Base-by-base conservation (phyloP, 2,329 filamentous ascomycete genomes). In the Aspergillus costaricaensis region DNA sequence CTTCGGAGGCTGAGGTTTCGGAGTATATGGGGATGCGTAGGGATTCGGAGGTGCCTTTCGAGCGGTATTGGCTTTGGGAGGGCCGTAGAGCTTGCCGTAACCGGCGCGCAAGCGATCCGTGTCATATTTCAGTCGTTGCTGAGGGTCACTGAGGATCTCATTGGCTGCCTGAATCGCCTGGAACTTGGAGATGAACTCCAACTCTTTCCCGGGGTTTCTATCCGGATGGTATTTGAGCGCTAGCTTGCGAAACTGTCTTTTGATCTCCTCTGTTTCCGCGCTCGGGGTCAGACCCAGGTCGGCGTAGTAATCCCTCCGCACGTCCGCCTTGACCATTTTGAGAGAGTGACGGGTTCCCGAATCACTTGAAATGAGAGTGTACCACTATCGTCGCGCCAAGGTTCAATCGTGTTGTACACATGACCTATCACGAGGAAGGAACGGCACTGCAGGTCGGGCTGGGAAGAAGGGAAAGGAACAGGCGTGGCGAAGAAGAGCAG, bases 191-290 rank as follows among this genome's bases (percentile, higher is more conserved):
- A 91, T 91, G 72, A 89, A 90, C 71, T 94, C 91, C 59, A 85
- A 79, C 77, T 96, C 92, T 70, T 86, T 86, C 55, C 92, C 92
- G 10, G 89, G 91, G 71, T 96, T 96, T 61, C 92, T 89, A 74
- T 96, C 92, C 7, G 92, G 92, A 71, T 96, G 92, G 70, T 90
- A 96, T 75, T 91, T 90, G 50, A 96, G 81, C 51, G 92, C 92
- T 92, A 96, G 85, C 76, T 92, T 92, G 67, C 90, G 86, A 76
- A 92, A 96, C 70, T 93, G 89, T 76, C 89, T 95, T 80, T 91
- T 94, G 73, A 96, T 88, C 43, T 95, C 91, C 30, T 88, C 85
- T 47, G 86, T 78, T 66, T 89, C 86, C 56, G 91, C 91, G 68
- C 83, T 85, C 10, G 85, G 80, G 2, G 86, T 76, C 58, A 96